Percentiles rank a stretch among this genome's conserved stretches.
Evolutionary conservation across 2,329 filamentous ascomycete genomes (phyloP).

Genomic region (Pseudogymnoascus verrucosus): DNA sequence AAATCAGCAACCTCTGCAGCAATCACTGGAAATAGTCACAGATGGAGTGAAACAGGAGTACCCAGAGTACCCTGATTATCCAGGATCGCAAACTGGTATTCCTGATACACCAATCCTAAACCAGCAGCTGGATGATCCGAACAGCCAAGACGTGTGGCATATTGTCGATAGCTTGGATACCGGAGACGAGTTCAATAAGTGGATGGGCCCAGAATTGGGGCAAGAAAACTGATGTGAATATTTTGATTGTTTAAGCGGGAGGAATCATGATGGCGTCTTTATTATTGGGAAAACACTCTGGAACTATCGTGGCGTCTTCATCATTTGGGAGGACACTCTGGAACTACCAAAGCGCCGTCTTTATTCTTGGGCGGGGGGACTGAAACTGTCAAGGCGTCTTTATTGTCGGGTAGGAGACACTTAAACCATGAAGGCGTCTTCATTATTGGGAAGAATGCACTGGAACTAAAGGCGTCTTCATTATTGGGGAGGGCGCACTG

Average conservation of each 20-base stretch:
- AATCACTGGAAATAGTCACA: not conserved
- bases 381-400: not conserved
- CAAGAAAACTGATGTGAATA: slow-evolving; percentile 5
- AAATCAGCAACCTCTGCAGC: not conserved
- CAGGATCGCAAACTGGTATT: not conserved
- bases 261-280: not conserved
- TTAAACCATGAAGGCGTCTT: not conserved
- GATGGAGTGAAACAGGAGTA: not conserved
- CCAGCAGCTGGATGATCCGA: slow-evolving; percentile 23
- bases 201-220: slow-evolving; percentile 21
- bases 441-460: not conserved
- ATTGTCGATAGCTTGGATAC: slow-evolving; percentile 22
- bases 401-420: not conserved
- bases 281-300: not conserved
- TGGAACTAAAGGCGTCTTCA: not conserved
- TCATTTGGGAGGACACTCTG: not conserved
- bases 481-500: not conserved
- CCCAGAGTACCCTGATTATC: not conserved
- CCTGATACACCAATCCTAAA: not conserved
- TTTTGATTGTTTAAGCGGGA: not conserved
- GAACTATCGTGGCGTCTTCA: not conserved
- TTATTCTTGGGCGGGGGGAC: not conserved
- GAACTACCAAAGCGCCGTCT: not conserved
- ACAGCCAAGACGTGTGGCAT: slow-evolving; percentile 26
- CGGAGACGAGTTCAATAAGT: slow-evolving; percentile 26